Evolutionary conservation across 2,329 filamentous ascomycete species (phyloP), one percentile per base, ranked within the genome.

Genomic region (Capronia americana): DNA sequence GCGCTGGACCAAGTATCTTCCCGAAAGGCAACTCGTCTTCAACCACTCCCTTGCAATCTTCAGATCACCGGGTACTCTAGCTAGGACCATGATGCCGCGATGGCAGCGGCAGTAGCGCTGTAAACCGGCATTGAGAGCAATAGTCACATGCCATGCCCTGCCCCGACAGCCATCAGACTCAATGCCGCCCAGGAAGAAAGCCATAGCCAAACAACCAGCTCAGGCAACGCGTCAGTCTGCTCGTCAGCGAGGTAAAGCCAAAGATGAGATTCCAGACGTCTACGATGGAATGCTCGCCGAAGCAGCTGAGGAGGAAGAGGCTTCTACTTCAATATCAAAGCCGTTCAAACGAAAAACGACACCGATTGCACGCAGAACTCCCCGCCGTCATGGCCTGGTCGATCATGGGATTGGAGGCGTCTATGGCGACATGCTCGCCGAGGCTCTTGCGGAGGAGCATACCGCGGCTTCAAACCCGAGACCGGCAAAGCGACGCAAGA

Each of bases 371-470:
- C 70, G 70, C 63, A 61, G 65, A 46, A 66, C 69, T 4, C 41
- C 66, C 5, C 69, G 69, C 38, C 61, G 54, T 24, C 50, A 30
- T 64, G 61, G 34, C 64, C 34, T 57, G 4, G 53, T 65, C 32
- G 74, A 77, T 61, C 67, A 77, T 61, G 70, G 69, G 24, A 71
- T 79, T 12, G 75, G 77, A 4, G 74, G 76, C 58, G 74, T 80
- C 4, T 82, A 81, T 63, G 73, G 72, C 54, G 78, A 82, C 50
- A 78, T 82, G 78, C 73, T 82, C 24, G 77, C 76, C 3, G 69
- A 70, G 61, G 69, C 57, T 17, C 54, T 58, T 32, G 64, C 61
- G 8, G 63, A 70, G 46, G 79, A 81, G 66, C 77, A 76, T 23
- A 76, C 78, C 64, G 73, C 75, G 8, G 75, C 77, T 54, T 61